A percentile compares a stretch with the other conserved stretches of the same genome.
Conservation (phyloP, 2,329 filamentous ascomycete genomes). For the Beauveria sp. region DNA sequence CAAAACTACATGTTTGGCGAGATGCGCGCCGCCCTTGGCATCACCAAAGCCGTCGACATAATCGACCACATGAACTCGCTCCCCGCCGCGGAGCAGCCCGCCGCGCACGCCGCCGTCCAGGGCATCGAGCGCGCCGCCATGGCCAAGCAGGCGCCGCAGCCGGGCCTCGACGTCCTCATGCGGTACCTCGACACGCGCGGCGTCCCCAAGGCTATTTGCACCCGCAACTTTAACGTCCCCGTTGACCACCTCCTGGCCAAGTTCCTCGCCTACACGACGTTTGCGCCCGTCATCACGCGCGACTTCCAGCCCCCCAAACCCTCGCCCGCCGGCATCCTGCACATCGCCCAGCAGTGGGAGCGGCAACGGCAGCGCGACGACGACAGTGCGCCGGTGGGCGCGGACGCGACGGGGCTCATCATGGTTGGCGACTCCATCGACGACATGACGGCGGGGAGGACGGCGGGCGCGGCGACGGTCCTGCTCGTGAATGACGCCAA, state of each 20-base stretch:
- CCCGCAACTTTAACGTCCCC: conserved; percentile 82
- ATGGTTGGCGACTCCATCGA: conserved; percentile 79
- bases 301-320: conserved; percentile 82
- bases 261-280: conserved; percentile 61
- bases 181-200: conserved; percentile 55
- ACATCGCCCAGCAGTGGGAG: conserved; percentile 74
- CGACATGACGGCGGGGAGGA: conserved; percentile 81
- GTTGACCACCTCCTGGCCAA: conserved; percentile 67
- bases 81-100: conserved; percentile 48
- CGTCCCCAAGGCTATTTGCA: conserved; percentile 80
- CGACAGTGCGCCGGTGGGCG: conserved; percentile 28
- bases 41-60: conserved; percentile 70
- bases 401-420: conserved; percentile 43
- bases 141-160: conserved; percentile 70
- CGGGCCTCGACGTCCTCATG: conserved; percentile 73
- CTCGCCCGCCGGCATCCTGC: conserved; percentile 76
- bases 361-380: conserved; percentile 30
- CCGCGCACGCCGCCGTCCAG: conserved; percentile 67
- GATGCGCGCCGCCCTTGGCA: conserved; percentile 71
- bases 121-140: conserved; percentile 76
- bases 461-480: conserved; percentile 85
- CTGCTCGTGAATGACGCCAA: conserved; percentile 82
- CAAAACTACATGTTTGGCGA: conserved; percentile 93
- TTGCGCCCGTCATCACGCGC: conserved; percentile 75
- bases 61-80: conserved; percentile 79